Conservation (phyloP, 2,329 filamentous ascomycete species). For the Epichloe uncinata region DNA sequence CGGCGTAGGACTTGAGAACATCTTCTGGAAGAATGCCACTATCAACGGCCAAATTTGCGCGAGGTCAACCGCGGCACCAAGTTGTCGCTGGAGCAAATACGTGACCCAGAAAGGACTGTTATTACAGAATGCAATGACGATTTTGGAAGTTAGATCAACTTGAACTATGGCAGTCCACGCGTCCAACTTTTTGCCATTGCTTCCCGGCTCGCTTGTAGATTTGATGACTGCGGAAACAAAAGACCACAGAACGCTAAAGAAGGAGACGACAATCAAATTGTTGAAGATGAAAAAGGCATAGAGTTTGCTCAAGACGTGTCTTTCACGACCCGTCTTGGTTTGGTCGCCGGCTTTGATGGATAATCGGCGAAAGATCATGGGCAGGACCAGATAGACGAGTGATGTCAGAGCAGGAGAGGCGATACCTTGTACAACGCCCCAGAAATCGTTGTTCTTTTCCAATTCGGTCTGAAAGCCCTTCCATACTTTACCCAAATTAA, state of each 20-base stretch:
- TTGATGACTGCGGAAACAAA: slow-evolving; percentile 56
- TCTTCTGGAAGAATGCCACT: slow-evolving; percentile 75
- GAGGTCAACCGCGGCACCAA: slow-evolving; percentile 89
- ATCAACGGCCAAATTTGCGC: slow-evolving; percentile 73
- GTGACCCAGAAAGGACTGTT: slow-evolving; percentile 91
- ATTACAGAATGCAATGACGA: slow-evolving; percentile 64
- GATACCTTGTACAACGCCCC: slow-evolving; percentile 88
- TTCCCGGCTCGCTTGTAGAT: slow-evolving; percentile 27
- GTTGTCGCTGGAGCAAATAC: slow-evolving; percentile 82
- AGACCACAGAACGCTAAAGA: slow-evolving; percentile 72
- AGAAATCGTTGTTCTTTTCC: slow-evolving; percentile 48
- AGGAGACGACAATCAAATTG: slow-evolving; percentile 85
- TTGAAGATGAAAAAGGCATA: slow-evolving; percentile 97
- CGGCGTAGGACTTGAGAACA: slow-evolving; percentile 77
- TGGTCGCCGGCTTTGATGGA: slow-evolving; percentile 74
- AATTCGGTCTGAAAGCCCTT: slow-evolving; percentile 55
- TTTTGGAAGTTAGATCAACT: slow-evolving; percentile 44
- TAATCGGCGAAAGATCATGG: slow-evolving; percentile 80
- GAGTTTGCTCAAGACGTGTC: slow-evolving; percentile 79
- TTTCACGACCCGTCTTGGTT: slow-evolving; percentile 83
- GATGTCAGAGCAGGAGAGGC: slow-evolving; percentile 78
- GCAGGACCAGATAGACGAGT: slow-evolving; percentile 73
- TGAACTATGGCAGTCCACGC: slow-evolving; percentile 57
- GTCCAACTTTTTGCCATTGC: slow-evolving; percentile 33
- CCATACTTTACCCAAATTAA: slow-evolving; percentile 73